A percentile compares a stretch with the other conserved stretches of the same genome.
These are phyloP conservation scores for Rosa chinensis DNA, from an alignment of 306 rosid genomes.

Conservation along the genomic window DNA sequence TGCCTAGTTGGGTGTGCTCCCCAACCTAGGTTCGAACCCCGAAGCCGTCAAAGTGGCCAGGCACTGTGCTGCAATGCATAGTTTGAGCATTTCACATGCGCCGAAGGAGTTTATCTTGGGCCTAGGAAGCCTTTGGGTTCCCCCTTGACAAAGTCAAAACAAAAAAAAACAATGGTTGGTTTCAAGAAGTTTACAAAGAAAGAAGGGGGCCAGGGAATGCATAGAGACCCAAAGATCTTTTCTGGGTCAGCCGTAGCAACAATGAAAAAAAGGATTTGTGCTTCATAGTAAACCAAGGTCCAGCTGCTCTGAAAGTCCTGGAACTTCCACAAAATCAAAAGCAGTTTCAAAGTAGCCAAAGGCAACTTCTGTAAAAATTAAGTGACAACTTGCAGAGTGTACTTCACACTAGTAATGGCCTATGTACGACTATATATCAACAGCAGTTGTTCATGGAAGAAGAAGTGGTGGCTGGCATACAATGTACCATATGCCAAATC, in stretches of 20 bases:
- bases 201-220: neutral
- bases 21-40: too few relatives aligned
- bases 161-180: neutral
- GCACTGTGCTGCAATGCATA: too few relatives aligned
- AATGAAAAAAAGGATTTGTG: neutral
- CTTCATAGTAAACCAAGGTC: neutral
- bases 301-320: neutral
- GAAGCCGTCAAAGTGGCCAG: too few relatives aligned
- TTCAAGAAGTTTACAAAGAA: neutral
- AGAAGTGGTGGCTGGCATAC: neutral
- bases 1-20: too few relatives aligned
- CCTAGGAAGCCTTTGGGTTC: too few relatives aligned
- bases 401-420: neutral
- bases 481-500: neutral
- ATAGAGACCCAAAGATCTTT: neutral
- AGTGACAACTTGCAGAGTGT: neutral
- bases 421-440: neutral
- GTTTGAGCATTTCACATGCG: too few relatives aligned
- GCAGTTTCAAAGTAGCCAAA: neutral
- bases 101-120: too few relatives aligned
- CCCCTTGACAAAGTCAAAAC: too few relatives aligned
- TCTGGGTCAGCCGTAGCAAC: neutral
- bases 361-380: neutral
- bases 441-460: neutral
- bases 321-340: slow-evolving; percentile 7